A percentile compares a stretch with the other conserved stretches of the same genome.
Conservation (phyloP, 257 asterid genomes). For the Solanum pimpinellifolium region DNA sequence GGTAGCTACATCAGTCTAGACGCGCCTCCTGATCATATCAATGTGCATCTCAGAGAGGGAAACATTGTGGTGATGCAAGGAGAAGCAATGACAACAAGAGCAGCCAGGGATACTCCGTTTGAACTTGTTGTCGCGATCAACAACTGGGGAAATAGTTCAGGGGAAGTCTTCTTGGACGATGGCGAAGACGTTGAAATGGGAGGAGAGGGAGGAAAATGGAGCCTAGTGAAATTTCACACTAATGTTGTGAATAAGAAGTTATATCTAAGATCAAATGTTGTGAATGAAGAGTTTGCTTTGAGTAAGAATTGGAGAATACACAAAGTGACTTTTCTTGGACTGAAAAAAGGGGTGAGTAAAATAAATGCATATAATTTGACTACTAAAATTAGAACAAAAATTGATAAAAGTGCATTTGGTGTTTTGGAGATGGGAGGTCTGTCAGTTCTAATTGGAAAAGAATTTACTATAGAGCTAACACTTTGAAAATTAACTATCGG, state of each 20-base stretch:
- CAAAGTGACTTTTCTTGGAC: slow-evolving; percentile 2
- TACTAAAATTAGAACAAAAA: not conserved
- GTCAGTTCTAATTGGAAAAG: not conserved
- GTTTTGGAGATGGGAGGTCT: slow-evolving; percentile 1
- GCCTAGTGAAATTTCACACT: slow-evolving; percentile 4
- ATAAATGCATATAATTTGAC: not conserved
- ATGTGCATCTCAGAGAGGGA: slow-evolving; percentile 48
- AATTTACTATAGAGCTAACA: not conserved
- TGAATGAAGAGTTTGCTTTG: not conserved
- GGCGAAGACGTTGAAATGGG: slow-evolving; percentile 47
- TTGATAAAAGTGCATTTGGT: not conserved
- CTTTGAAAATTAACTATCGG: not conserved
- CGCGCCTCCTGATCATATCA: slow-evolving; percentile 41
- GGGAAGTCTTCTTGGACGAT: slow-evolving; percentile 48
- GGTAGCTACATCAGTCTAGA: slow-evolving; percentile 28
- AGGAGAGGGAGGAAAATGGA: slow-evolving; percentile 35
- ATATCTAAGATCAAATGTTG: not conserved
- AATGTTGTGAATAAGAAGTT: not conserved
- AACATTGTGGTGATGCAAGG: slow-evolving; percentile 44
- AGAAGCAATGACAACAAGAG: slow-evolving; percentile 46
- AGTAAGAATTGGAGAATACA: not conserved
- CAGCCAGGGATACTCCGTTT: slow-evolving; percentile 33
- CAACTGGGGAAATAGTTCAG: slow-evolving; percentile 18
- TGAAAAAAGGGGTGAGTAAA: not conserved
- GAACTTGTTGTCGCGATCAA: slow-evolving; percentile 29